Base-by-base conservation (phyloP, 78 protist genomes). In the Chrysochromulina tobinii region DNA sequence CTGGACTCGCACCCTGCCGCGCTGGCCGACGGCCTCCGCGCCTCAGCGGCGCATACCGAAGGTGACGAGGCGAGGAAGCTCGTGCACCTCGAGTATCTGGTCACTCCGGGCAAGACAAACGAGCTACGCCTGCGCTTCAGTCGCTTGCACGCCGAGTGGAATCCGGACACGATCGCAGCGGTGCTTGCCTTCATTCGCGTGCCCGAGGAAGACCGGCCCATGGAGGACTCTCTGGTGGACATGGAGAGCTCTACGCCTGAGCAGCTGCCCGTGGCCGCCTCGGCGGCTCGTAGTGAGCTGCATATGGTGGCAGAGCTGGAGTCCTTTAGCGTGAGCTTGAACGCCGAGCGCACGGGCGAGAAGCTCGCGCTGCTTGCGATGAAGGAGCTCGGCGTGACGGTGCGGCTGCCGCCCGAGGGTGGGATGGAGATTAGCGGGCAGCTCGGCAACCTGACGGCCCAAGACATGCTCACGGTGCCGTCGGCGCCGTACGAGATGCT, bases 381-480 rank as follows among this genome's bases (percentile, higher is more conserved):
- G 83, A 2, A 18, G 14, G 83, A 8, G 83, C 57, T 75, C 23
- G 54, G 1, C 58, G 25, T 57, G 25, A n/a, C 38, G 58, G 83
- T 17, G 83, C 2, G 9, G 51, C 3, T 50, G 14, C 25, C 6
- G 12, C 23, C 58, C 23, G 57, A 15, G 0, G 83, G 83, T 12
- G 83, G n/a, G 12, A 75, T 75, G 83, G 1, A 18, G 25, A 57
- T 75, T 54, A 38, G 83, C 83, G 83, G 83, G 7, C 83, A 75
- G 57, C 83, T 75, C 18, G 83, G 83, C 83, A 50, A 75, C 57
- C 18, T 75, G 59, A 75, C 83, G 83, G 83, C 58, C 25, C 83
- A 75, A 12, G 83, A 75, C 57, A 50, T 23, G 83, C 14, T 2
- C 83, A 75, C 83, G 15, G 58, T 8, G 83, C 27, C 83, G 23